These are phyloP conservation scores for Paecilomyces formosus DNA, from an alignment of 2,329 filamentous ascomycete genomes.

Conservation along the genomic window DNA sequence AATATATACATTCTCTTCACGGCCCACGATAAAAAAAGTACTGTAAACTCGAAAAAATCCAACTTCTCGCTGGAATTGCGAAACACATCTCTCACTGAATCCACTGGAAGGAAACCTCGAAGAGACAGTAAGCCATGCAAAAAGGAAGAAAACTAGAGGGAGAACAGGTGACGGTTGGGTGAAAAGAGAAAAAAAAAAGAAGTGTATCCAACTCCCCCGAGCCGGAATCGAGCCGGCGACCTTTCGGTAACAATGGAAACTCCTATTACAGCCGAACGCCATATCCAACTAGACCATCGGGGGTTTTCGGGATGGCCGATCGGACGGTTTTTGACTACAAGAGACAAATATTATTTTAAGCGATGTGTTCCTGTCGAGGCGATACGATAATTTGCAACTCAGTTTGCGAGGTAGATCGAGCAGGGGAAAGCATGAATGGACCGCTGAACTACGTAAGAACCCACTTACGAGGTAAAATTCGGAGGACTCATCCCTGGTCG, in stretches of 20 bases:
- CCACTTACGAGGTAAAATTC: no score
- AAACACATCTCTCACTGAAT: no score
- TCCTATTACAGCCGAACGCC: neutral
- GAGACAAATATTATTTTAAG: neutral
- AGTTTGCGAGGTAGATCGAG: no score
- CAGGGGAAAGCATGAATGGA: no score
- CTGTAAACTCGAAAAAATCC: no score
- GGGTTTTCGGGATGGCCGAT: neutral
- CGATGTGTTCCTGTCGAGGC: neutral
- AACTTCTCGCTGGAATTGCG: no score
- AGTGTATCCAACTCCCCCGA: neutral
- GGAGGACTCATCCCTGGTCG: no score
- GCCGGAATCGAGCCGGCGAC: neutral
- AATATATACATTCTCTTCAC: no score
- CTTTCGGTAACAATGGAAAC: neutral
- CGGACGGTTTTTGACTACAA: neutral
- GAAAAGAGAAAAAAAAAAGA: neutral
- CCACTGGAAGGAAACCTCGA: no score
- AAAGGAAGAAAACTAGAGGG: neutral
- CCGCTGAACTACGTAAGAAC: no score
- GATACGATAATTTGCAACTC: neutral
- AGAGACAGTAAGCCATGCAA: neutral
- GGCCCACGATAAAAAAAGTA: no score
- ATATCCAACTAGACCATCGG: neutral
- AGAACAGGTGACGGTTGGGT: neutral